phyloP scores from a whole-genome alignment of 2,329 filamentous ascomycete species.

The Amauroascus verrucosus region DNA sequence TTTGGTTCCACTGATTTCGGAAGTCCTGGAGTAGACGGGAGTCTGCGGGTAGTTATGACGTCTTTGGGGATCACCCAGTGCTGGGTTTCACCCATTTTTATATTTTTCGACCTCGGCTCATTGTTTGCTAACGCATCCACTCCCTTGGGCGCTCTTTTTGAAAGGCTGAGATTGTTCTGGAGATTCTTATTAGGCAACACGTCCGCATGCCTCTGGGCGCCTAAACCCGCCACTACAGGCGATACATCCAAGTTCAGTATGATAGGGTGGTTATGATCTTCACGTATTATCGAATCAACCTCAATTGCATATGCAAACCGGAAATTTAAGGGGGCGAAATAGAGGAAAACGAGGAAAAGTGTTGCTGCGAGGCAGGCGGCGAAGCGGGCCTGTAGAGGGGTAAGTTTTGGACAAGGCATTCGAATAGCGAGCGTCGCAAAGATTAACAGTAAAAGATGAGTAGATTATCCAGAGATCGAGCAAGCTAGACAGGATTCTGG shows the following conservation, averaged over 20 bases:
- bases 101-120: slow-evolving; percentile 47
- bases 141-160: slow-evolving; percentile 46
- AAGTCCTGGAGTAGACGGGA: slow-evolving; percentile 22
- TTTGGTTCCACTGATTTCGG: slow-evolving; percentile 13
- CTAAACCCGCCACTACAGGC: not conserved
- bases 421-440: slow-evolving; percentile 20
- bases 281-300: slow-evolving; percentile 33
- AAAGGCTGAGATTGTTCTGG: slow-evolving; percentile 39
- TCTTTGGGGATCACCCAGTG: slow-evolving; percentile 55
- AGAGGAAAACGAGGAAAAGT: slow-evolving; percentile 50
- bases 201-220: not conserved
- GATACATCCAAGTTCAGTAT: slow-evolving; percentile 26
- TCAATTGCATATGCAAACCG: slow-evolving; percentile 56
- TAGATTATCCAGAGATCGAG: not conserved
- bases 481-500: not conserved
- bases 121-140: slow-evolving; percentile 54
- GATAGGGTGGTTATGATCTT: slow-evolving; percentile 41
- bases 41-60: slow-evolving; percentile 41
- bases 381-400: slow-evolving; percentile 61
- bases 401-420: slow-evolving; percentile 44
- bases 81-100: slow-evolving; percentile 52
- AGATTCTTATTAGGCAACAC: not conserved
- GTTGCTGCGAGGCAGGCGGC: slow-evolving; percentile 55
- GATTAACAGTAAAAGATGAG: not conserved
- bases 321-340: slow-evolving; percentile 49